Evolutionary conservation across 345 rosid species (phyloP), one percentile per base, ranked within the genome.

Genomic region (Citrus maxima): DNA sequence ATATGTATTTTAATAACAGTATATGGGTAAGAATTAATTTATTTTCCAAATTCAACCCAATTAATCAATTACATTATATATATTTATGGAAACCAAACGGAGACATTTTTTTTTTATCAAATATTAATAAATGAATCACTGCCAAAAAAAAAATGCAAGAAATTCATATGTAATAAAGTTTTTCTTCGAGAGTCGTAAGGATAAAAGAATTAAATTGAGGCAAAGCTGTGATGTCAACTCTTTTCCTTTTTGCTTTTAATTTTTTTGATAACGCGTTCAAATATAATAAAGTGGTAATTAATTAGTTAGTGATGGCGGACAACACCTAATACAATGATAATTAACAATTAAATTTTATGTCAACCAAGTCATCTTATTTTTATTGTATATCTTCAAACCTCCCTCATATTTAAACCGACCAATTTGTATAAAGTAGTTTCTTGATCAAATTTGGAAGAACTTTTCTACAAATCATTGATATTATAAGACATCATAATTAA

Each of bases 231-330:
- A 46, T 68, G 56, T 24, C 61, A 28, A 21, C 38, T 28, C 16
- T 28, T 49, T 30, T 28, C 30, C 6, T 5, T 14, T 59, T 61
- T n/a, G 1, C 12, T 69, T 24, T 24, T 9, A n/a, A 46, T 46
- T 70, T 49, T 30, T 28, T 7, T 35, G 34, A 30, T 21, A 21
- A 13, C 13, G 24, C 1, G 19, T 21, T 72, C 10, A 51, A 63
- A 72, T 59, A 72, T 34, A 51, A 72, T 55, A 73, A 79, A 64
- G 7, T 58, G 7, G 37, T 79, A 51, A 80, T 67, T 28, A 49
- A 7, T 51, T 62, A 61, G 19, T 14, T 40, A 61, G 56, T 75
- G 67, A 75, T 75, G 79, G 51, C 32, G 38, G 32, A 55, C 79
- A 61, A 61, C 37, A 51, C 71, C 59, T 61, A 75, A 80, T 61